phyloP scores from a whole-genome alignment of 148 eudicot genomes.

The Chenopodium berlandieri region DNA sequence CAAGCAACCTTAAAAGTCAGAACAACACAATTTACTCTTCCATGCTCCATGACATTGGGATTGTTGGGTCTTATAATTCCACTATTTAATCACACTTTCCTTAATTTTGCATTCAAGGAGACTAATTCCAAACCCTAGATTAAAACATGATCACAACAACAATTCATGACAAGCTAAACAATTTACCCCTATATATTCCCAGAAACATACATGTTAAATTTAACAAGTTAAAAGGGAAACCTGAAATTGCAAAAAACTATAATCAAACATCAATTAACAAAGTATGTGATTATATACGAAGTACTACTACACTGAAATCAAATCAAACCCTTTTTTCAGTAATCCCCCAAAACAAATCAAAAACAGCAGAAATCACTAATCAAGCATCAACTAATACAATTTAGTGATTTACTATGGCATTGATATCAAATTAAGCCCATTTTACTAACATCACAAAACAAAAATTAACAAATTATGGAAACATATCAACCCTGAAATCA shows the following conservation, averaged over 20 bases:
- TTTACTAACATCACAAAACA: background rate
- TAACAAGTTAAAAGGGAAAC: background rate
- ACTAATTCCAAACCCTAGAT: background rate
- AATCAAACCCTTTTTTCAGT: background rate
- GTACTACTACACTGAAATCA: background rate
- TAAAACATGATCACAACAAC: background rate
- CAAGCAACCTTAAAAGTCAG: background rate
- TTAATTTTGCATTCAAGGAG: background rate
- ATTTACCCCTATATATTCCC: background rate
- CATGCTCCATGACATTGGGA: background rate
- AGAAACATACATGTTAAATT: background rate
- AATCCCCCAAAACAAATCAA: no score
- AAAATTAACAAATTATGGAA: background rate
- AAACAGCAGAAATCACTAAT: background rate
- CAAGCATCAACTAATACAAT: no score
- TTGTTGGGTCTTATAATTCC: background rate
- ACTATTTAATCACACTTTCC: background rate
- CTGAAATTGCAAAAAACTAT: background rate
- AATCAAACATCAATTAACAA: background rate
- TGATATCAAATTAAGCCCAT: background rate
- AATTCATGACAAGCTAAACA: background rate
- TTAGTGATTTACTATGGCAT: background rate
- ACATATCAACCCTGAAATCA: background rate
- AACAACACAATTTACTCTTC: no score
- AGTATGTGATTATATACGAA: no score